Percentiles rank a stretch among this genome's conserved stretches.
phyloP scores from a whole-genome alignment of 139 green algal species.

The Chlorella sp. region DNA sequence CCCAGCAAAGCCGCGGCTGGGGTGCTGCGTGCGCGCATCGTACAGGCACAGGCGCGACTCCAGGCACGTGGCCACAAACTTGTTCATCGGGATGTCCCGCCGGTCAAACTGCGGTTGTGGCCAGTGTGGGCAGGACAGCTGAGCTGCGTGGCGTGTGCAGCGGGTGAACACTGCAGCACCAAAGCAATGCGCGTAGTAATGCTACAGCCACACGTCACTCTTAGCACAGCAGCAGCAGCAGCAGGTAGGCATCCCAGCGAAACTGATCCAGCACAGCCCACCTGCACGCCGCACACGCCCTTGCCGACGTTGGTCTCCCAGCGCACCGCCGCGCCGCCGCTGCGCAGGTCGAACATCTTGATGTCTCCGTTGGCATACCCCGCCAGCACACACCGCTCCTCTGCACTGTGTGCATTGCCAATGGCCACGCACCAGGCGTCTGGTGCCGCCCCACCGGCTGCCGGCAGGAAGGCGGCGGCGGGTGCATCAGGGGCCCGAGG shows the following conservation, averaged over 20 bases:
- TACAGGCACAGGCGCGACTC: constrained; percentile 87
- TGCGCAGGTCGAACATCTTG: constrained; percentile 90
- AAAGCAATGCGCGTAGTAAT: too few species aligned
- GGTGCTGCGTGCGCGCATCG: constrained; percentile 86
- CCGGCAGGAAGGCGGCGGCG: constrained; percentile 87
- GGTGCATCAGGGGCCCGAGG: constrained; percentile 79
- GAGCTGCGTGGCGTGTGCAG: too few species aligned
- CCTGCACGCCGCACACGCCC: constrained; percentile 84
- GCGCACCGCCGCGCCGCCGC: constrained; percentile 57
- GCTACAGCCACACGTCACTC: too few species aligned
- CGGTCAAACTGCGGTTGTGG: constrained; percentile 91
- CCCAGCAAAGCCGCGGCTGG: constrained; percentile 77
- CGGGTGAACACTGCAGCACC: too few species aligned
- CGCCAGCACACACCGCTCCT: constrained; percentile 87
- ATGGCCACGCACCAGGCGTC: constrained; percentile 70
- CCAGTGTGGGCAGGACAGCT: too few species aligned
- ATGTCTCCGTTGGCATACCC: constrained; percentile 92
- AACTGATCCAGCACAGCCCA: background rate
- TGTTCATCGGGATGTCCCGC: constrained; percentile 96
- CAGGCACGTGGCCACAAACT: constrained; percentile 87
- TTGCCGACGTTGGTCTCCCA: constrained; percentile 88
- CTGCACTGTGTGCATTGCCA: constrained; percentile 86
- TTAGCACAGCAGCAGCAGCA: too few species aligned
- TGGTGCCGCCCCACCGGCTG: background rate
- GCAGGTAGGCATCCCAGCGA: background rate